These are phyloP conservation scores for Umbelopsis sp. DNA, from an alignment of 371 early-diverging fungal genomes.

Conservation along the genomic window DNA sequence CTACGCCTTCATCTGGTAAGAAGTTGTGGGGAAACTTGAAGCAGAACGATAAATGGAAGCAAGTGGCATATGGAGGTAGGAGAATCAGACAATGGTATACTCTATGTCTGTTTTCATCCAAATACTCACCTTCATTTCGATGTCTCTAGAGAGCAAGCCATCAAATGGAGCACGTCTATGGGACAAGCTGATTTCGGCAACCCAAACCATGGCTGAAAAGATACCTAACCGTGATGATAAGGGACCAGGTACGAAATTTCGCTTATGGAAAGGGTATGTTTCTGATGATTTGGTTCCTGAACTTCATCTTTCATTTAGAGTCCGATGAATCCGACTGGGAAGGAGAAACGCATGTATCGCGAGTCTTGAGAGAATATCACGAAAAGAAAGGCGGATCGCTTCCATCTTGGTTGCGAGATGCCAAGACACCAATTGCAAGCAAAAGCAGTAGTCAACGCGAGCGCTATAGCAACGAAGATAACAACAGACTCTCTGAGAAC, in stretches of 20 bases:
- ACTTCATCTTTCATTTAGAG: conserved; percentile 31
- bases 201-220: conserved; percentile 58
- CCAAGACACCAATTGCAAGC: neutral
- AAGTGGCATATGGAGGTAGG: conserved; percentile 40
- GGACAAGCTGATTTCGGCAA: conserved; percentile 60
- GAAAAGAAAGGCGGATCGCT: conserved; percentile 46
- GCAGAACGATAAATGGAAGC: conserved; percentile 56
- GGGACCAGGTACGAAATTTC: conserved; percentile 28
- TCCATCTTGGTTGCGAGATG: conserved; percentile 32
- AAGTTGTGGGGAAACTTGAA: conserved; percentile 53
- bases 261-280: neutral
- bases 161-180: conserved; percentile 51
- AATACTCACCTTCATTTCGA: neutral
- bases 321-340: conserved; percentile 64
- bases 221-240: conserved; percentile 48
- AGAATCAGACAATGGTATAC: neutral
- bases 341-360: conserved; percentile 60
- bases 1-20: conserved; percentile 28
- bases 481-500: conserved; percentile 3
- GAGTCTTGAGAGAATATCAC: conserved; percentile 53
- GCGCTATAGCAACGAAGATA: conserved; percentile 2
- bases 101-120: neutral
- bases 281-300: neutral
- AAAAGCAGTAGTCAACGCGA: conserved; percentile 6
- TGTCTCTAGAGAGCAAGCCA: conserved; percentile 34